Evolutionary conservation across 257 asterid genomes (phyloP).

Genomic region (Plantago elongata): DNA sequence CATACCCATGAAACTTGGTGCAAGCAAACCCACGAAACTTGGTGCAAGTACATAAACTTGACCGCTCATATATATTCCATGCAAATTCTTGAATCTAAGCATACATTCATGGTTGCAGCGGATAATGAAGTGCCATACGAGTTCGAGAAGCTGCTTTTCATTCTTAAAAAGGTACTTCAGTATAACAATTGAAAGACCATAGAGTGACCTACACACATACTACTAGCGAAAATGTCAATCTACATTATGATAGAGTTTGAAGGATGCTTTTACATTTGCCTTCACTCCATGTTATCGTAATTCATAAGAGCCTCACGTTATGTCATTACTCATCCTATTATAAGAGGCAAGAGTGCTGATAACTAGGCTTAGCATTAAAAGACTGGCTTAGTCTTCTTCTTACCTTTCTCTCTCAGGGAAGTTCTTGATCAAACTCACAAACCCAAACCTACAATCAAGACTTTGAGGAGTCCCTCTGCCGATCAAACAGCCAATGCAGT

Average conservation of each 20-base stretch:
- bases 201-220: too few species aligned
- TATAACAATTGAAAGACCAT: too few species aligned
- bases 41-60: too few species aligned
- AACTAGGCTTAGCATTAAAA: slow-evolving; percentile 17
- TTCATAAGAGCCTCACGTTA: not conserved
- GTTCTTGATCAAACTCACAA: slow-evolving; percentile 11
- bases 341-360: slow-evolving; percentile 1
- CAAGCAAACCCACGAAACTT: too few species aligned
- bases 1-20: too few species aligned
- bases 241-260: not conserved
- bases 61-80: too few species aligned
- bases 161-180: too few species aligned
- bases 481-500: slow-evolving; percentile 20
- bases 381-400: not conserved
- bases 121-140: too few species aligned
- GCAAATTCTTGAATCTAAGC: too few species aligned
- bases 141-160: too few species aligned
- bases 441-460: slow-evolving; percentile 9
- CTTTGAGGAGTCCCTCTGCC: not conserved
- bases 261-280: slow-evolving; percentile 1
- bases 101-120: too few species aligned
- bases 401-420: slow-evolving; percentile 5
- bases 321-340: not conserved
- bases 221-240: not conserved
- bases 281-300: slow-evolving; percentile 1